A percentile compares a stretch with the other conserved stretches of the same genome.
These are phyloP conservation scores for Rhodotorula sp. DNA, from an alignment of 1,284 basidiomycete genomes.

Conservation along the genomic window DNA sequence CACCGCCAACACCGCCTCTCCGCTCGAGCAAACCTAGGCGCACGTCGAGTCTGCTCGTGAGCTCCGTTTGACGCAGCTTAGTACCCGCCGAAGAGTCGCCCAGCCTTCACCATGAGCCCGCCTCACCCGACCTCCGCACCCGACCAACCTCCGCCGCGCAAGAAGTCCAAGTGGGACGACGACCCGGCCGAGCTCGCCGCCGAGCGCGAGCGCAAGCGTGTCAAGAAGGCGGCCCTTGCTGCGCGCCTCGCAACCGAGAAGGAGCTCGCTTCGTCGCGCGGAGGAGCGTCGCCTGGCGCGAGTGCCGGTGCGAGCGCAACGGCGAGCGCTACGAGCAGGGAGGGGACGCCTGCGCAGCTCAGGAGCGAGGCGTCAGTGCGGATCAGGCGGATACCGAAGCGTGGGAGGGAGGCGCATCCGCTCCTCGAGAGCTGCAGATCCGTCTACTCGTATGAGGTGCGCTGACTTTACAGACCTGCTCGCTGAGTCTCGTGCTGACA, in stretches of 20 bases:
- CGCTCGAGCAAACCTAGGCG: too few species aligned
- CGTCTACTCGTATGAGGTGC: slow-evolving; percentile 42
- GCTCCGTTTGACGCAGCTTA: too few species aligned
- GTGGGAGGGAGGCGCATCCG: slow-evolving; percentile 36
- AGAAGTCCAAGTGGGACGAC: slow-evolving; percentile 44
- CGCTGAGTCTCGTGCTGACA: background rate
- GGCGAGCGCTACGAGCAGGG: background rate
- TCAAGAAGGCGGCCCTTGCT: slow-evolving; percentile 23
- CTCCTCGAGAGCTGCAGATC: slow-evolving; percentile 39
- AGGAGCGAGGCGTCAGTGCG: background rate
- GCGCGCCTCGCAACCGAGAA: slow-evolving; percentile 23
- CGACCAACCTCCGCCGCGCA: slow-evolving; percentile 30
- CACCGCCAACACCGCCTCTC: too few species aligned
- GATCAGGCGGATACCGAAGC: slow-evolving; percentile 7
- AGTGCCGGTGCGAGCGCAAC: background rate
- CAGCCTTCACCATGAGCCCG: too few species aligned
- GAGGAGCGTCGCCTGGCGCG: background rate
- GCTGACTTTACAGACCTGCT: background rate
- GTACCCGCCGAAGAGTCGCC: background rate
- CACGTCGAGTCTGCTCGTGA: too few species aligned
- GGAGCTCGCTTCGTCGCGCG: background rate
- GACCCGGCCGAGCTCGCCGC: slow-evolving; percentile 28
- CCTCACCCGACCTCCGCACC: background rate
- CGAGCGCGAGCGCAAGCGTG: slow-evolving; percentile 31
- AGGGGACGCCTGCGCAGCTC: slow-evolving; percentile 4